Evolutionary conservation across 2,329 filamentous ascomycete species (phyloP), one percentile per base, ranked within the genome.

Genomic region (Cercospora brassicicola): DNA sequence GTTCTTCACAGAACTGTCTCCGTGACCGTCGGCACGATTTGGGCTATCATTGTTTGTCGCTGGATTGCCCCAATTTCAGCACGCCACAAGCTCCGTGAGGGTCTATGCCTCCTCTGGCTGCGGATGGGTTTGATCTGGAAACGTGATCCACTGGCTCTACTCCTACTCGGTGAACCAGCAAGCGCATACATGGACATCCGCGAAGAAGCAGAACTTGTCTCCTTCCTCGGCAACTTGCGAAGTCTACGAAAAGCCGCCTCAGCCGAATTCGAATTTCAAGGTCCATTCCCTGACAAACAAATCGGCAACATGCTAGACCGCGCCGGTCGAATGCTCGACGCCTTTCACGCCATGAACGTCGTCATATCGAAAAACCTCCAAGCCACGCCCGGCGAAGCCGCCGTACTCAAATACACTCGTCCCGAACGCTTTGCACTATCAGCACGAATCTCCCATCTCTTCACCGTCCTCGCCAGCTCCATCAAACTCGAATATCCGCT

Each of bases 91-190:
- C 89, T 98, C 74, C 93, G 95, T 76, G 90, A 96, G 75, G 94
- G 94, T 1, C 85, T 97, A 10, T 92, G 92, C 30, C 84, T 97
- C n/a, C 83, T 99, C 11, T 98, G 95, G 87, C 85, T 99, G 6
- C 92, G 96, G 67, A 94, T 99, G 89, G 92, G 93, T 15, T 85
- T 99, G 36, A 94, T 98, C 72, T 99, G 95, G 95, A 96, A 94
- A 81, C 89, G 94, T 55, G 94, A 96, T 8, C 95, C 95, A 0
- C 83, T 99, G 26, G 90, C 91, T 4, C 88, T 90, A 6, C 85
- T 97, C 13, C 77, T 84, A 1, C 76, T 79, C 2, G 81, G 81
- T 69, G 70, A 75, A 42, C 77, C 78, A 2, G 65, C 71, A 23
- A 75, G 75, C 72, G 75, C 82, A 65, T 98, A 96, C 78, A 93